Evolutionary conservation across 306 rosid genomes (phyloP), one percentile per base, ranked within the genome.

Genomic region (Lathyrus sativus): DNA sequence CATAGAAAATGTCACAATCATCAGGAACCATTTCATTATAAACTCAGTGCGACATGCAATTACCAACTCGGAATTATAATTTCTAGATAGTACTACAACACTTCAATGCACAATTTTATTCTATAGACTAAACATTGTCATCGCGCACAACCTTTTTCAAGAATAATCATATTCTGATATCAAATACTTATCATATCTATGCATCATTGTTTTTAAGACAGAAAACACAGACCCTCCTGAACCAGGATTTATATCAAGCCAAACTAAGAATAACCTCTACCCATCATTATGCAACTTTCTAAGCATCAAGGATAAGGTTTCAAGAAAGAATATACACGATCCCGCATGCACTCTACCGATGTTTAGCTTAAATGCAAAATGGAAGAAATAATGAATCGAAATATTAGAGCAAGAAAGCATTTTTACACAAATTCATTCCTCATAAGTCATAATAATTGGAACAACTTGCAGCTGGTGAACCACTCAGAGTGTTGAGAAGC

Each of bases 381-480:
- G 24, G 70, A 57, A 17, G 60, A 56, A 57, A 68, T 37, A 62
- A 76, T 8, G 57, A 43, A 66, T 65, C 48, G 31, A 46, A 17
- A 64, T 11, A 24, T 54, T 54, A 55, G 61, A 54, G 1, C 59
- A 48, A 17, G 59, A 54, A 57, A 68, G 54, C 17, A 24, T 14
- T 33, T 33, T 14, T 33, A 61, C 6, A 61, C 37, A 54, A 54
- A 11, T 26, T 12, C 15, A 24, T 5, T 54, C 17, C 15, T 11
- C 17, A 5, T 28, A 65, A 54, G 11, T 15, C 54, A 48, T 19
- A 49, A 49, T n/a, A 12, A 55, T 38, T 61, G 55, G 39, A 35
- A 9, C 73, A 56, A 37, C 66, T 46, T 17, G 37, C 37, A 26
- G 10, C 10, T 5, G 17, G 29, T 46, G 45, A 67, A 68, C 41